phyloP scores from a whole-genome alignment of 345 rosid species.

The Eucalyptus marginata region DNA sequence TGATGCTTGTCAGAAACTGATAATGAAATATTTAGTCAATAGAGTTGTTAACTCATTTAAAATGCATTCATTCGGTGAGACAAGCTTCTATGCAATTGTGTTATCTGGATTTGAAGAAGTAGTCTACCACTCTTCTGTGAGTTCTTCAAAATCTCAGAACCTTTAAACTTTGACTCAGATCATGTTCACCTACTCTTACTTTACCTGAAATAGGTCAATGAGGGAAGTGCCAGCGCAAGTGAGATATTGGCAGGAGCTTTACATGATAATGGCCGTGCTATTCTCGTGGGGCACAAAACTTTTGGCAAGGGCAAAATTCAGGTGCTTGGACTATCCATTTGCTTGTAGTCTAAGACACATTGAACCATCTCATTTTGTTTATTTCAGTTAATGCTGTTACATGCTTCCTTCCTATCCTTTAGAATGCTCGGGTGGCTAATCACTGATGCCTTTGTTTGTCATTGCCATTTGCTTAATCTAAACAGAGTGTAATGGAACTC shows the following conservation, averaged over 20 bases:
- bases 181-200: neutral
- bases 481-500: constrained; percentile 74
- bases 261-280: constrained; percentile 87
- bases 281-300: constrained; percentile 77
- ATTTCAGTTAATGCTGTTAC: neutral
- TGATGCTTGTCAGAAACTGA: neutral
- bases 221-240: constrained; percentile 94
- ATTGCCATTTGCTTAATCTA: neutral
- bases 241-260: constrained; percentile 90
- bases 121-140: neutral
- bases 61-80: neutral
- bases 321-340: constrained; percentile 15
- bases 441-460: neutral
- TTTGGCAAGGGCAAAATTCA: constrained; percentile 93
- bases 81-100: neutral
- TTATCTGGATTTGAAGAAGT: neutral
- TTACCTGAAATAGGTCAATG: constrained; percentile 51
- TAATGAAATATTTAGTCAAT: neutral
- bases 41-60: neutral
- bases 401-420: neutral
- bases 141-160: neutral
- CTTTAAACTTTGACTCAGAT: neutral
- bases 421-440: neutral
- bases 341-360: neutral
- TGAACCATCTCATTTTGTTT: neutral